Conservation (phyloP, 768 basidiomycete genomes). For the Podaxis mareebaensis region DNA sequence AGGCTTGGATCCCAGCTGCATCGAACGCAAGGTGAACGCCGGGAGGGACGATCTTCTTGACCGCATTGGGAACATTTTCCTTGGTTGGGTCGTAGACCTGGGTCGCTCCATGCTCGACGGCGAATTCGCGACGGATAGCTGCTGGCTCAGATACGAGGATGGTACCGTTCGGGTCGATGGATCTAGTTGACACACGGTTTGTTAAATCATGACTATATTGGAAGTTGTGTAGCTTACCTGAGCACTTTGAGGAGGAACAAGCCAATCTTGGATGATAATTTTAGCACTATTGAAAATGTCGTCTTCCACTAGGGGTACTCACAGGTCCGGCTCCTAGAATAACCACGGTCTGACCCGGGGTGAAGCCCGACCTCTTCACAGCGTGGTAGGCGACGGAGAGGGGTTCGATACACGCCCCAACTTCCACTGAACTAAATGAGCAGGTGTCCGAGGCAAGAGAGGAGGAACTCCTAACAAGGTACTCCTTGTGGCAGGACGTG, state of each 20-base stretch:
- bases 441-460: not conserved
- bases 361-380: constrained; percentile 40
- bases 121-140: constrained; percentile 34
- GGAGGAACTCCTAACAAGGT: constrained; percentile 28
- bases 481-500: constrained; percentile 39
- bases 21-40: constrained; percentile 51
- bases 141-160: constrained; percentile 46
- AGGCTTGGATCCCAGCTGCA: constrained; percentile 42
- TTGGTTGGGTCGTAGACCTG: constrained; percentile 37
- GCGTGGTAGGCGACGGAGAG: constrained; percentile 48
- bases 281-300: not conserved
- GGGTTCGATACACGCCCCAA: constrained; percentile 49
- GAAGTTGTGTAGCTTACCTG: constrained; percentile 20
- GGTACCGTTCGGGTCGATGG: constrained; percentile 25
- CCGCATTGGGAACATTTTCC: constrained; percentile 28
- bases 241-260: constrained; percentile 39
- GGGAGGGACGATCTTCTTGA: constrained; percentile 27
- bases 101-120: constrained; percentile 38
- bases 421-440: constrained; percentile 35
- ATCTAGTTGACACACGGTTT: constrained; percentile 19
- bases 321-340: constrained; percentile 49
- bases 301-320: constrained; percentile 18
- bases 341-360: constrained; percentile 38
- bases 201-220: not conserved
- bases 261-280: constrained; percentile 32